These are phyloP conservation scores for Fusarium falciforme DNA, from an alignment of 2,329 filamentous ascomycete species.

Conservation along the genomic window DNA sequence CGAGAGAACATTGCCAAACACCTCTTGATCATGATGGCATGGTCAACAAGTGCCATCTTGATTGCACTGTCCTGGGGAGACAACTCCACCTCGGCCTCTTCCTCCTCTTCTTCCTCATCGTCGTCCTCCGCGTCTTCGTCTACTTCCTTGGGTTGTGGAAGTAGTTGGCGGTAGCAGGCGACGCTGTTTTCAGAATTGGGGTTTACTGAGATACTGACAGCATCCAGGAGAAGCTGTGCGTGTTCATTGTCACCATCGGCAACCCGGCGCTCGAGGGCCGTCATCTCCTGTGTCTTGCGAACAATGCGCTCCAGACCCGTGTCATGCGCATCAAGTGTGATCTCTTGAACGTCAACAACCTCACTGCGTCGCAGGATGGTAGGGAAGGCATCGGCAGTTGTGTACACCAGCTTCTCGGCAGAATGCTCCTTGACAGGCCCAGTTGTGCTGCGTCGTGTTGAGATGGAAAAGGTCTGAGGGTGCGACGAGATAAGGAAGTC, in stretches of 20 bases:
- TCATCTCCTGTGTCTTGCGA: conserved; percentile 89
- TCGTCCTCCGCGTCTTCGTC: conserved; percentile 55
- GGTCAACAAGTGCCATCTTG: conserved; percentile 86
- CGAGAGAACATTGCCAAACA: conserved; percentile 78
- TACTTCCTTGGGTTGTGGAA: conserved; percentile 65
- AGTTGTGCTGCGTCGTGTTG: conserved; percentile 75
- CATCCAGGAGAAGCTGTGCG: conserved; percentile 77
- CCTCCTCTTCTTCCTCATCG: conserved; percentile 57
- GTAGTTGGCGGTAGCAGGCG: conserved; percentile 78
- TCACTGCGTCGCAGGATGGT: conserved; percentile 91
- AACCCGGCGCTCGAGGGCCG: conserved; percentile 78
- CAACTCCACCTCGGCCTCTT: conserved; percentile 61
- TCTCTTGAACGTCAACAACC: conserved; percentile 75
- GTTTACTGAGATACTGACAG: conserved; percentile 81
- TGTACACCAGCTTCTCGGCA: conserved; percentile 87
- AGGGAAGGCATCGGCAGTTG: conserved; percentile 86
- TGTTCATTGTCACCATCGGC: conserved; percentile 78
- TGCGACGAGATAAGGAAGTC: conserved; percentile 86
- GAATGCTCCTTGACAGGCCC: conserved; percentile 79
- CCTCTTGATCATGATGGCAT: conserved; percentile 87
- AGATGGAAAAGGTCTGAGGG: conserved; percentile 82
- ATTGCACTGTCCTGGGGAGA: conserved; percentile 79
- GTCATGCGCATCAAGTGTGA: conserved; percentile 79
- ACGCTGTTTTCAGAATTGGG: conserved; percentile 80
- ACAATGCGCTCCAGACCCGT: conserved; percentile 92